Evolutionary conservation across 441 rosid genomes (phyloP).

Genomic region (Erodium moschatum): DNA sequence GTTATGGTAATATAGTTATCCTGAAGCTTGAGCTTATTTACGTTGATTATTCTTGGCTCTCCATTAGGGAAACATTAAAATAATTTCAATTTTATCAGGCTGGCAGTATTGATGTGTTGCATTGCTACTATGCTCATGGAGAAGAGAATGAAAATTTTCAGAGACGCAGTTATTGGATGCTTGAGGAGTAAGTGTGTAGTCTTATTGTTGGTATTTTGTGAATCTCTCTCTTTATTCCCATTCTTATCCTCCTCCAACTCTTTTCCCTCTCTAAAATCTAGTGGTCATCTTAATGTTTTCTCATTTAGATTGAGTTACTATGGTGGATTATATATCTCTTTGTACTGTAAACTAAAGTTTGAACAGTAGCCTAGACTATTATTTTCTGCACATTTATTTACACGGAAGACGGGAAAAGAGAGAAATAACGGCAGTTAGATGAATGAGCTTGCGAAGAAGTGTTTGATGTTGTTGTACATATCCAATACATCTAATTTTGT

Average conservation of each 20-base stretch:
- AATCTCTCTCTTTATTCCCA: background rate
- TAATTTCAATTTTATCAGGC: conserved; percentile 39
- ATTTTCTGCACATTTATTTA: background rate
- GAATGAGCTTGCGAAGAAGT: too few species aligned
- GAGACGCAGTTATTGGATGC: conserved; percentile 96
- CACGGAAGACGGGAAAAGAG: background rate
- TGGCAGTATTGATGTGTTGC: conserved; percentile 83
- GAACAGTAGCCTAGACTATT: background rate
- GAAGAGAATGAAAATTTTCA: conserved; percentile 80
- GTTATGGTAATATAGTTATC: background rate
- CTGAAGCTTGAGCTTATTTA: background rate
- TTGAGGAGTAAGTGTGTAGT: conserved; percentile 70
- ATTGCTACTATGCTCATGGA: conserved; percentile 97
- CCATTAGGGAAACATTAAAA: conserved; percentile 6
- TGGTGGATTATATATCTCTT: background rate
- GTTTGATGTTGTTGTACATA: too few species aligned
- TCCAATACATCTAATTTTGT: too few species aligned
- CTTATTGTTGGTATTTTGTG: background rate
- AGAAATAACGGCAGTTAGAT: too few species aligned
- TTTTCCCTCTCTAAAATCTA: background rate
- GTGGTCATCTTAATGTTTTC: background rate
- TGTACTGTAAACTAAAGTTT: background rate
- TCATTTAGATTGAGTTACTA: background rate
- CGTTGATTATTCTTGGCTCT: conserved; percentile 5
- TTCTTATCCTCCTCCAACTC: background rate